Conservation (phyloP, 176 grass and related monocot species). For the Olyra latifolia region DNA sequence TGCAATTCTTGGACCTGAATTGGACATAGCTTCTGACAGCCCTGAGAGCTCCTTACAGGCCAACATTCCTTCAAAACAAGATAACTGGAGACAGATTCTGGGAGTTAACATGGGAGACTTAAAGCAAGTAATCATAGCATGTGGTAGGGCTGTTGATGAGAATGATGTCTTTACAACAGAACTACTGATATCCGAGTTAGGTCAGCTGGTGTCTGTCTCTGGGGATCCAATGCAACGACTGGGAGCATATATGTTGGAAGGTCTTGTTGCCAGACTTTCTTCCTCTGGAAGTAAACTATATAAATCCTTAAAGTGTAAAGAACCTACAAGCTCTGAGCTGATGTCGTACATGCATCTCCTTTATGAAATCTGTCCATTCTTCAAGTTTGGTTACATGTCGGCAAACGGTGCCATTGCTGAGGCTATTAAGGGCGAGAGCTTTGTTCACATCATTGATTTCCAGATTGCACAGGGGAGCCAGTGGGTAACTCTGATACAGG, state of each 20-base stretch:
- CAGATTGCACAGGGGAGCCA: constrained; percentile 77
- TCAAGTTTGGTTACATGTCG: constrained; percentile 80
- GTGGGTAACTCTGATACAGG: constrained; percentile 68
- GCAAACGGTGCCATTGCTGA: constrained; percentile 76
- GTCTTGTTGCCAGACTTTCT: constrained; percentile 65
- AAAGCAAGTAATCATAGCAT: constrained; percentile 60
- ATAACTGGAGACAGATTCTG: constrained; percentile 62
- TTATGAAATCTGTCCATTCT: constrained; percentile 74
- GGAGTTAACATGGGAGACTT: constrained; percentile 65
- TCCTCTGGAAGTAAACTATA: constrained; percentile 69
- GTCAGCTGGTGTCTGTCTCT: constrained; percentile 63
- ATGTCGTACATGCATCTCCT: constrained; percentile 74
- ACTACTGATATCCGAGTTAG: constrained; percentile 57
- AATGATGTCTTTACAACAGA: constrained; percentile 47
- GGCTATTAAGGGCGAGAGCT: constrained; percentile 65
- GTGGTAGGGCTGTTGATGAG: constrained; percentile 58
- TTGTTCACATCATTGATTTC: constrained; percentile 79
- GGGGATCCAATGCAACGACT: constrained; percentile 71
- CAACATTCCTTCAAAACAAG: constrained; percentile 24
- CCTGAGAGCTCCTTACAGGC: constrained; percentile 42
- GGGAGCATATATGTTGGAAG: constrained; percentile 76
- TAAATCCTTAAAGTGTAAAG: constrained; percentile 80
- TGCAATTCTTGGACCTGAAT: constrained; percentile 70
- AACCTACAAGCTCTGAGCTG: constrained; percentile 70
- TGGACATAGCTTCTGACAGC: constrained; percentile 48